phyloP scores from a whole-genome alignment of 2,329 filamentous ascomycete genomes.

The Acarospora socialis region DNA sequence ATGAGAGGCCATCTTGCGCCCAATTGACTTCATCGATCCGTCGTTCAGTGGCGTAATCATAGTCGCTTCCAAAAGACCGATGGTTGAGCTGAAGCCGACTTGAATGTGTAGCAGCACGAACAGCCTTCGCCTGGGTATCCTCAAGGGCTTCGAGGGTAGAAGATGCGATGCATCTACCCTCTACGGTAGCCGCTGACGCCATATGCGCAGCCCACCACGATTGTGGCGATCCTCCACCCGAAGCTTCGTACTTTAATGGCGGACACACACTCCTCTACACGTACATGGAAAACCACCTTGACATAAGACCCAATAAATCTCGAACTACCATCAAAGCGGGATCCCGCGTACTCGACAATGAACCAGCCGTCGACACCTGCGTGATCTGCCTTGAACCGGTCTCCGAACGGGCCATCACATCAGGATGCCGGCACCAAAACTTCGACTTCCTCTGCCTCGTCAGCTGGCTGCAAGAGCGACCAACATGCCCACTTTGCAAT shows the following conservation, averaged over 20 bases:
- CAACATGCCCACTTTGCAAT: conserved; percentile 63
- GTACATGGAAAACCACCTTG: conserved; percentile 27
- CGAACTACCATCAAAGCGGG: conserved; percentile 33
- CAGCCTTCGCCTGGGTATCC: too few relatives aligned
- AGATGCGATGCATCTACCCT: too few relatives aligned
- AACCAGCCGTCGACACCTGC: conserved; percentile 41
- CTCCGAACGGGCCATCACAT: conserved; percentile 54
- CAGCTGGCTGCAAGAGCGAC: conserved; percentile 62
- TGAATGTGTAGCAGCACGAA: too few relatives aligned
- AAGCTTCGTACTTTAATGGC: too few relatives aligned
- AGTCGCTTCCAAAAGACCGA: conserved; percentile 1
- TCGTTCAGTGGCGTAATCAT: conserved; percentile 20
- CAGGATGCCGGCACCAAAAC: conserved; percentile 63
- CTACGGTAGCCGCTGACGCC: too few relatives aligned
- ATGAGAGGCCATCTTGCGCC: conserved; percentile 15
- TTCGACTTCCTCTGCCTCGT: conserved; percentile 79
- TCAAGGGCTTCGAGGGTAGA: too few relatives aligned
- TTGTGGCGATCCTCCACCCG: too few relatives aligned
- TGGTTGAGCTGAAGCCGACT: not conserved
- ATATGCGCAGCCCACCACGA: too few relatives aligned
- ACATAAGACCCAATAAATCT: conserved; percentile 29
- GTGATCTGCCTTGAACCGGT: conserved; percentile 77
- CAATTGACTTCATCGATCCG: conserved; percentile 13
- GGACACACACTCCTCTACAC: too few relatives aligned
- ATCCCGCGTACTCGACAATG: conserved; percentile 18